Percentiles rank a stretch among this genome's conserved stretches.
Evolutionary conservation across 768 basidiomycete species (phyloP).

Genomic region (Pleurotus djamor): DNA sequence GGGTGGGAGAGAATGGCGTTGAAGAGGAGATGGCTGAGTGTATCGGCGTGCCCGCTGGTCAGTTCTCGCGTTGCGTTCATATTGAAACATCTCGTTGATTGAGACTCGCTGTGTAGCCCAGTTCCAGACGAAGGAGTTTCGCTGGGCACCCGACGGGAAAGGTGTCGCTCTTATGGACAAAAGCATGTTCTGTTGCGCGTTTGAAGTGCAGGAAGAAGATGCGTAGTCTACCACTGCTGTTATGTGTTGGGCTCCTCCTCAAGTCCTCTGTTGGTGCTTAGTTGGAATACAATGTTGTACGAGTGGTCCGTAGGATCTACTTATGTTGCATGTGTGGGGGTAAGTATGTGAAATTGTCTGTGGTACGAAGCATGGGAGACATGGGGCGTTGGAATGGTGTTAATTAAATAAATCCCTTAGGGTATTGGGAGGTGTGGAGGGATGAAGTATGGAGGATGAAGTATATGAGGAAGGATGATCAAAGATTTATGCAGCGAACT

Average conservation of each 20-base stretch:
- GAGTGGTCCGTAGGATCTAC: no score
- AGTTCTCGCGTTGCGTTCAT: conserved; percentile 26
- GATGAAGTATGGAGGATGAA: no score
- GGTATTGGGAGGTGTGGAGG: no score
- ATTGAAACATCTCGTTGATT: neutral
- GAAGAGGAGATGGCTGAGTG: conserved; percentile 88
- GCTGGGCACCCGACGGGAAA: conserved; percentile 87
- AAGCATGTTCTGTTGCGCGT: conserved; percentile 83
- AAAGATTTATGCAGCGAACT: no score
- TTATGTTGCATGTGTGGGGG: no score
- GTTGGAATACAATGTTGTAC: no score
- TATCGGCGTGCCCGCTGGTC: conserved; percentile 84
- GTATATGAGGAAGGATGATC: no score
- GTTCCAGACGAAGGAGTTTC: conserved; percentile 68
- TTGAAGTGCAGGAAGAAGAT: conserved; percentile 61
- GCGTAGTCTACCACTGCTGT: neutral
- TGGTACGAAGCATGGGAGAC: no score
- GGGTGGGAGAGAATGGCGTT: conserved; percentile 49
- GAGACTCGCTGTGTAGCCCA: conserved; percentile 40
- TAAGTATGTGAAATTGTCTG: no score
- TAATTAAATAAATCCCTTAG: no score
- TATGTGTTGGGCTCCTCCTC: neutral
- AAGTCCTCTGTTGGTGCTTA: no score
- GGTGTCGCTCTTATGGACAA: conserved; percentile 74
- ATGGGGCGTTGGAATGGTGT: no score